Percentiles rank a stretch among this genome's conserved stretches.
Evolutionary conservation across 2,329 filamentous ascomycete genomes (phyloP).

Genomic region (Venturia carpophila): DNA sequence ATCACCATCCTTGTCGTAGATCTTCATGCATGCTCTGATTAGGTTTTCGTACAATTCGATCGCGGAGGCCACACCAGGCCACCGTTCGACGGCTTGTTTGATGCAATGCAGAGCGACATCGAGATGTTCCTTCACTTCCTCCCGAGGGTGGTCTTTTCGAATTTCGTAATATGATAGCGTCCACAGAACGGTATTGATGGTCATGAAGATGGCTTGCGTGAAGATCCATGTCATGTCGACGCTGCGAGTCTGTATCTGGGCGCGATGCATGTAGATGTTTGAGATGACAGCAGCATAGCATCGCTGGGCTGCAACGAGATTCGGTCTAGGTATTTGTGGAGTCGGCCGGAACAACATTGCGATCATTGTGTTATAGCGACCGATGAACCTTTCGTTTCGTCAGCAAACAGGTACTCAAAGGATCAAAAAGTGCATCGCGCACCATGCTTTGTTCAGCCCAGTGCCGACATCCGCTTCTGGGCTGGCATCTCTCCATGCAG

Average conservation of each 20-base stretch:
- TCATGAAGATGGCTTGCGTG: slow-evolving; percentile 80
- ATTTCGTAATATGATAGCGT: slow-evolving; percentile 80
- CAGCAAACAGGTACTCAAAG: not conserved
- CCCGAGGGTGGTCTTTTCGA: slow-evolving; percentile 60
- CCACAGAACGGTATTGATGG: slow-evolving; percentile 88
- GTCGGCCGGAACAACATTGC: slow-evolving; percentile 84
- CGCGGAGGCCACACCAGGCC: slow-evolving; percentile 83
- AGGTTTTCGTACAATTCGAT: slow-evolving; percentile 82
- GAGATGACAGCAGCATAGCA: slow-evolving; percentile 78
- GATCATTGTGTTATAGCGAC: slow-evolving; percentile 77
- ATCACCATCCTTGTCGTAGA: slow-evolving; percentile 61
- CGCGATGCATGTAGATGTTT: slow-evolving; percentile 72
- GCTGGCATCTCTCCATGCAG: slow-evolving; percentile 68
- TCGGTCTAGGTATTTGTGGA: slow-evolving; percentile 83
- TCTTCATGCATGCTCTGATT: slow-evolving; percentile 75
- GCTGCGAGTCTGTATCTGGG: slow-evolving; percentile 66
- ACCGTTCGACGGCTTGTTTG: slow-evolving; percentile 71
- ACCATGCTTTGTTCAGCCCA: slow-evolving; percentile 76
- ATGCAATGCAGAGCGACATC: slow-evolving; percentile 71
- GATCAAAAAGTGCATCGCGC: slow-evolving; percentile 32
- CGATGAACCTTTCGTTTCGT: slow-evolving; percentile 45
- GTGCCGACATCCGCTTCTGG: slow-evolving; percentile 63
- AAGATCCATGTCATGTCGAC: slow-evolving; percentile 94
- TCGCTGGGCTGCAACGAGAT: slow-evolving; percentile 64
- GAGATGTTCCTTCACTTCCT: slow-evolving; percentile 70